Conservation (phyloP, 1,139 yeast genomes). For the Debaryomyces psychrophilus region DNA sequence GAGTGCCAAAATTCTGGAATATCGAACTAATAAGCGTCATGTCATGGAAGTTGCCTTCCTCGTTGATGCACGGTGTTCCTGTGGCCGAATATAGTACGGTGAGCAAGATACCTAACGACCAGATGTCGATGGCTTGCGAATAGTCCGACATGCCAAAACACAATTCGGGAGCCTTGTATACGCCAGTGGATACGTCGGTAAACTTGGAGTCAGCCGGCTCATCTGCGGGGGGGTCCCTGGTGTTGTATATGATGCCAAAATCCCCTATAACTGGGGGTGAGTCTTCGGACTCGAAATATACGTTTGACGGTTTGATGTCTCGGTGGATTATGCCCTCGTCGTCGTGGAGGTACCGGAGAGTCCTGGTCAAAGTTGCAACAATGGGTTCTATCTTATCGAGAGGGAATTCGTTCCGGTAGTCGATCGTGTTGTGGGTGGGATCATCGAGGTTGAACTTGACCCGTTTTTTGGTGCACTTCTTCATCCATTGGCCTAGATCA, state of each 20-base stretch:
- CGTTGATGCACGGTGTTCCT: slow-evolving; percentile 45
- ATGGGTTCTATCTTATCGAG: slow-evolving; percentile 19
- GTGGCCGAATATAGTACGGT: slow-evolving; percentile 59
- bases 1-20: slow-evolving; percentile 70
- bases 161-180: slow-evolving; percentile 84
- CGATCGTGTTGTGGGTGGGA: slow-evolving; percentile 19
- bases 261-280: slow-evolving; percentile 62
- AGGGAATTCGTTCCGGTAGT: slow-evolving; percentile 21
- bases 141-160: slow-evolving; percentile 71
- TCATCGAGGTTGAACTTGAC: slow-evolving; percentile 27
- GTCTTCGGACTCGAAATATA: slow-evolving; percentile 49
- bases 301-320: slow-evolving; percentile 82
- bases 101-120: slow-evolving; percentile 76
- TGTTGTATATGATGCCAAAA: slow-evolving; percentile 71
- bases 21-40: slow-evolving; percentile 65
- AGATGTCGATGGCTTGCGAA: slow-evolving; percentile 67
- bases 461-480: slow-evolving; percentile 19
- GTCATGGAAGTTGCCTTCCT: slow-evolving; percentile 51
- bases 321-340: slow-evolving; percentile 74
- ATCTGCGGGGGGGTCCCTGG: slow-evolving; percentile 28
- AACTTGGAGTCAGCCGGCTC: slow-evolving; percentile 55
- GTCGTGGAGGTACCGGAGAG: slow-evolving; percentile 36
- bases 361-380: slow-evolving; percentile 23
- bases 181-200: slow-evolving; percentile 75
- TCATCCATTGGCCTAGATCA: slow-evolving; percentile 32